These are phyloP conservation scores for Tanacetum coccineum DNA, from an alignment of 129 eudicot species.

Conservation along the genomic window DNA sequence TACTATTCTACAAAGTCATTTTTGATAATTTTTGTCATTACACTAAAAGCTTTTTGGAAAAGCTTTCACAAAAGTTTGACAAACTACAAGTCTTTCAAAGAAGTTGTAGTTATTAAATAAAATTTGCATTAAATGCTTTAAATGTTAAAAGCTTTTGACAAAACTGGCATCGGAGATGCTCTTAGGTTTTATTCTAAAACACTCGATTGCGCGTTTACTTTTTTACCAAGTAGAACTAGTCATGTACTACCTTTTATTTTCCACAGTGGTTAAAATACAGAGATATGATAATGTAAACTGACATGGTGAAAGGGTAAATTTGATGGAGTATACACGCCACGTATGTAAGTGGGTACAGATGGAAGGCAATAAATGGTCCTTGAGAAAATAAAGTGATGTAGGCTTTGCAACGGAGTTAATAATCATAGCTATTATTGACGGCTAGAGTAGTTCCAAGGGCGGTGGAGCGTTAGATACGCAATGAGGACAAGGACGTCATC, in stretches of 20 bases:
- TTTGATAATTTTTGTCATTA: too few species aligned
- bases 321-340: conserved; percentile 16
- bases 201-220: conserved; percentile 10
- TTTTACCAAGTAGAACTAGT: conserved; percentile 5
- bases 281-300: conserved; percentile 8
- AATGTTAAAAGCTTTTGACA: too few species aligned
- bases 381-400: conserved; percentile 17
- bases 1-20: too few species aligned
- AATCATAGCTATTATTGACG: conserved; percentile 24
- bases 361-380: conserved; percentile 3
- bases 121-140: too few species aligned
- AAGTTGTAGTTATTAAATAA: too few species aligned
- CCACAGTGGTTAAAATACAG: conserved; percentile 38
- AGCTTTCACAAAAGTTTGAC: too few species aligned
- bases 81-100: too few species aligned
- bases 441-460: conserved; percentile 38
- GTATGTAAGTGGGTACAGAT: conserved; percentile 11
- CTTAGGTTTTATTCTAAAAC: background rate
- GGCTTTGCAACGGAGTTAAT: background rate
- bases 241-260: background rate
- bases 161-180: too few species aligned
- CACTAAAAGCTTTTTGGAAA: too few species aligned
- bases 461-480: conserved; percentile 54
- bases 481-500: conserved; percentile 17
- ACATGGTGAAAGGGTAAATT: background rate